Percentiles rank a stretch among this genome's conserved stretches.
phyloP scores from a whole-genome alignment of 2,329 filamentous ascomycete species.

The Ustulina deusta region DNA sequence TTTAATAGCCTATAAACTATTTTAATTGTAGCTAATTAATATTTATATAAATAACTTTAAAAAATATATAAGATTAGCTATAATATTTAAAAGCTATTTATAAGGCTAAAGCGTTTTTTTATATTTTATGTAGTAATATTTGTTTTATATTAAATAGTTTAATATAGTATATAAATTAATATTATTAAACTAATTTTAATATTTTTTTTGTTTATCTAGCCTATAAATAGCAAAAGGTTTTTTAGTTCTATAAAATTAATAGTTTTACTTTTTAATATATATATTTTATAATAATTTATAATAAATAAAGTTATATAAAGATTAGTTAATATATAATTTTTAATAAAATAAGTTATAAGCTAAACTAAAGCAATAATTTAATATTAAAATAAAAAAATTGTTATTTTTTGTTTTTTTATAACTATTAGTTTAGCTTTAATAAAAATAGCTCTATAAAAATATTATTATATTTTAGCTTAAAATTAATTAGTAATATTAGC shows the following conservation, averaged over 20 bases:
- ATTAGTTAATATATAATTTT: background rate
- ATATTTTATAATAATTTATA: conserved; percentile 16
- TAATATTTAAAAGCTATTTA: conserved; percentile 8
- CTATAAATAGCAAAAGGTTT: background rate
- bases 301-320: conserved; percentile 12
- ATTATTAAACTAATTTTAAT: background rate
- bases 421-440: background rate
- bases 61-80: background rate
- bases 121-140: conserved; percentile 11
- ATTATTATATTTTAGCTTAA: background rate
- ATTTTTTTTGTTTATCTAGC: background rate
- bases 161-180: conserved; percentile 7
- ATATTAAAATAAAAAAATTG: background rate
- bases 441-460: background rate
- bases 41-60: conserved; percentile 17
- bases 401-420: background rate
- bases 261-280: conserved; percentile 8
- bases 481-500: background rate
- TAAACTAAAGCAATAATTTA: background rate
- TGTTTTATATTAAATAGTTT: background rate
- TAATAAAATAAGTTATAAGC: background rate
- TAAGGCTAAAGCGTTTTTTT: background rate
- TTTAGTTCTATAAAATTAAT: conserved; percentile 10
- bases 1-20: conserved; percentile 8
- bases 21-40: conserved; percentile 4